Conservation (phyloP, 352 stramenopile species). For the Phytophthora pluvialis region DNA sequence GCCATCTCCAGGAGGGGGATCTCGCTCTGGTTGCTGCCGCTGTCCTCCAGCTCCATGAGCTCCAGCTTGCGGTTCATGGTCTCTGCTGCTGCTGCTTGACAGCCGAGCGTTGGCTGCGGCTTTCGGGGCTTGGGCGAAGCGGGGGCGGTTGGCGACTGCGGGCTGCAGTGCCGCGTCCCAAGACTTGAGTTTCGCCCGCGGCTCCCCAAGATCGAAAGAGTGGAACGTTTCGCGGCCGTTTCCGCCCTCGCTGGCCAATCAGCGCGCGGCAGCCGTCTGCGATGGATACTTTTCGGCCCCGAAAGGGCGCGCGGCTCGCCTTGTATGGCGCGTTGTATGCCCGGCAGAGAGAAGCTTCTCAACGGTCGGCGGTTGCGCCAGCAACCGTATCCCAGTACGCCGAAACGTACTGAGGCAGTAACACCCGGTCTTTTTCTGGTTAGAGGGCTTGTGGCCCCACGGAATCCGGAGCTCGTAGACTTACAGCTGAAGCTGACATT, state of each 20-base stretch:
- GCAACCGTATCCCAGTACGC: too few species aligned
- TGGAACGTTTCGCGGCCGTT: slow-evolving; percentile 47
- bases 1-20: slow-evolving; percentile 44
- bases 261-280: background rate
- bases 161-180: slow-evolving; percentile 32
- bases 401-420: too few species aligned
- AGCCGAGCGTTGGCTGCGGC: slow-evolving; percentile 8
- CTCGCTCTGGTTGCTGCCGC: slow-evolving; percentile 44
- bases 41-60: slow-evolving; percentile 59
- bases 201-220: slow-evolving; percentile 44
- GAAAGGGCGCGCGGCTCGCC: slow-evolving; percentile 26
- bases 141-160: slow-evolving; percentile 45
- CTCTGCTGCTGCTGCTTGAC: slow-evolving; percentile 4
- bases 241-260: slow-evolving; percentile 27
- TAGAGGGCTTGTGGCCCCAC: too few species aligned
- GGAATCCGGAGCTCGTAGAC: too few species aligned
- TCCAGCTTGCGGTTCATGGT: slow-evolving; percentile 80
- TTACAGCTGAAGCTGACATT: too few species aligned
- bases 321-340: slow-evolving; percentile 23
- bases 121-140: slow-evolving; percentile 30
- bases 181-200: slow-evolving; percentile 13
- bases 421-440: background rate
- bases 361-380: slow-evolving; percentile 38
- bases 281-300: slow-evolving; percentile 25
- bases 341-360: slow-evolving; percentile 29